A percentile compares a stretch with the other conserved stretches of the same genome.
These are phyloP conservation scores for Claviceps lovelessii DNA, from an alignment of 2,329 filamentous ascomycete genomes.

Conservation along the genomic window DNA sequence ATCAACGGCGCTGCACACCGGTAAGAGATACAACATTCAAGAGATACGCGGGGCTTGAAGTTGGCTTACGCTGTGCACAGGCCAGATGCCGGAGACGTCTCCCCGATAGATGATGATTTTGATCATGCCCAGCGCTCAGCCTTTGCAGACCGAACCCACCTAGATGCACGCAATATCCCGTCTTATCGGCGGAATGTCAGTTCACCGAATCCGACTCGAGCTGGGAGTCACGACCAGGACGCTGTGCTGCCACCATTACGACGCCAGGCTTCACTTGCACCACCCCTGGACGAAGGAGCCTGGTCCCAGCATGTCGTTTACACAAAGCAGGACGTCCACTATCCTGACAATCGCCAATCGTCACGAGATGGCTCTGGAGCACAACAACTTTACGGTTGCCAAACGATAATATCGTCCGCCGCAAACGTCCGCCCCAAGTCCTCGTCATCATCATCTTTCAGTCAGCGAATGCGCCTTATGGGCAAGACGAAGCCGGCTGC, in stretches of 20 bases:
- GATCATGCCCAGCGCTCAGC: conserved; percentile 20
- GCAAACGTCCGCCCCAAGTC: conserved; percentile 12
- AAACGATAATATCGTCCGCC: conserved; percentile 11
- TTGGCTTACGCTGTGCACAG: conserved; percentile 9
- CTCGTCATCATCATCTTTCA: conserved; percentile 15
- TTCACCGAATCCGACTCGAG: background rate
- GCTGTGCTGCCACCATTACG: background rate
- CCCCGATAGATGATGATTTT: conserved; percentile 35
- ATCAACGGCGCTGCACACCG: conserved; percentile 19
- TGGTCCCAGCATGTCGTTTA: conserved; percentile 1
- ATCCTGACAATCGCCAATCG: background rate
- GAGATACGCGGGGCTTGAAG: background rate
- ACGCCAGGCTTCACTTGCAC: background rate
- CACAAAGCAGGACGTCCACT: background rate
- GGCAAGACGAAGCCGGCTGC: conserved; percentile 23
- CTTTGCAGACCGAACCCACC: conserved; percentile 5
- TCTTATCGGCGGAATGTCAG: conserved; percentile 4
- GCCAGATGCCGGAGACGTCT: conserved; percentile 26
- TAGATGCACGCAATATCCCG: conserved; percentile 7
- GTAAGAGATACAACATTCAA: conserved; percentile 22
- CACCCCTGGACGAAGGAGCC: background rate
- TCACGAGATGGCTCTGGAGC: background rate
- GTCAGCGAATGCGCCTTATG: conserved; percentile 20
- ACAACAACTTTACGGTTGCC: background rate
- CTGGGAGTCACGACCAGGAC: background rate